phyloP scores from a whole-genome alignment of 1,284 basidiomycete species.

The Ceratobasidium sp. region DNA sequence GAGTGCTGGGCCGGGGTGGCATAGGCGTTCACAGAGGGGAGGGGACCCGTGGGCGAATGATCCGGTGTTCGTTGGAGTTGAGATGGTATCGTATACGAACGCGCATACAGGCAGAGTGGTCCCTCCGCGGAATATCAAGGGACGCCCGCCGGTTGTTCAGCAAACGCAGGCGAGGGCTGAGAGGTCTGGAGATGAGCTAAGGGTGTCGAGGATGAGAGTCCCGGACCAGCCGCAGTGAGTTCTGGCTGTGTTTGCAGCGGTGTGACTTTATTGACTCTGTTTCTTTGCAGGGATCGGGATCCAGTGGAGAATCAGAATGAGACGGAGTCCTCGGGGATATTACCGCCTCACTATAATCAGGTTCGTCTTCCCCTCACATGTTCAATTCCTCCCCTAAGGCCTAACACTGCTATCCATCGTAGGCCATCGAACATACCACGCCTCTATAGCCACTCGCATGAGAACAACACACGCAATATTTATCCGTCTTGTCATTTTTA shows the following conservation, averaged over 20 bases:
- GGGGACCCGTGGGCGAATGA: constrained; percentile 13
- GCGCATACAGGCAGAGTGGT: neutral
- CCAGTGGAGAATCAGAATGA: constrained; percentile 9
- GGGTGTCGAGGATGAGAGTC: constrained; percentile 22
- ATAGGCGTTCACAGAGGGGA: neutral
- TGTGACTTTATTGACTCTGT: neutral
- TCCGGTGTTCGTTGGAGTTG: neutral
- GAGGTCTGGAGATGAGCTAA: constrained; percentile 30
- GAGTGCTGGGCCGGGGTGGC: constrained; percentile 20
- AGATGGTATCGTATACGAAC: no score
- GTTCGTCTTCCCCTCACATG: neutral
- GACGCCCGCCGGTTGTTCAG: neutral
- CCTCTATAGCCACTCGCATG: neutral
- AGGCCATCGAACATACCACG: constrained; percentile 24
- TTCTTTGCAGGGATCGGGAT: constrained; percentile 22
- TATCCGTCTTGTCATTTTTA: neutral
- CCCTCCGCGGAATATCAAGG: constrained; percentile 26
- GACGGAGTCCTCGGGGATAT: constrained; percentile 1
- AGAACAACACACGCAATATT: neutral
- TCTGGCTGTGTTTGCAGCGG: neutral
- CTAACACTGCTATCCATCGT: neutral
- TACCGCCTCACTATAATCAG: constrained; percentile 30
- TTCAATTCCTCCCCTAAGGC: neutral
- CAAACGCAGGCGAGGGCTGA: neutral
- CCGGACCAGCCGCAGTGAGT: constrained; percentile 30